Base-by-base conservation (phyloP, 2,329 filamentous ascomycete species). In the Phialophora expanda region DNA sequence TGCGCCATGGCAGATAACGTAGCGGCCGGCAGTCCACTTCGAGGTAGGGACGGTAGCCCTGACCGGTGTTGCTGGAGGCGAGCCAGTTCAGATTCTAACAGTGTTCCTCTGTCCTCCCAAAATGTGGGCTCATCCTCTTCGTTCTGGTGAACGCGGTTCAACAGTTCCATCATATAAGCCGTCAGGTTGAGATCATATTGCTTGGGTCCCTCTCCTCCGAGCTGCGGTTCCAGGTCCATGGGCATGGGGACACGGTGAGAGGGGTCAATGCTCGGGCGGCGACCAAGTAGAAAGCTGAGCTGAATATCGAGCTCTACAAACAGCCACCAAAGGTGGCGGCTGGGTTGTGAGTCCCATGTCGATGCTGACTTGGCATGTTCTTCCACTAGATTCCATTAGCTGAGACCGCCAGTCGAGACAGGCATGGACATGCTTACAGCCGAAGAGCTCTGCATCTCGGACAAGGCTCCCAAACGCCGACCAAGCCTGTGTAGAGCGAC, bases 281-380 rank as follows among this genome's bases (percentile, higher is more conserved):
- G 69, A 55, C 69, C 69, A 24, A 70, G 57, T 8, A 70, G 41
- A 58, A 68, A 66, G 24, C 66, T 70, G 30, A 70, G 60, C 30
- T 65, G 59, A 28, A 50, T 46, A 17, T 70, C 69, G 26, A 70
- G 64, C 20, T 68, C 66, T 7, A 66, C 44, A 8, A 70, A 53
- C 3, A 67, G 64, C 69, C 69, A 69, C 62, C 66, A 70, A 17
- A 70, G 57, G 11, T 63, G 62, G 8, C 69, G 69, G 17, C 65
- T 28, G 50, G 62, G 32, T 46, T 68, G 62, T 14, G 53, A 17
- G 28, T 51, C 20, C 24, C 48, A 5, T 12, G 48, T 26, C 22
- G 24, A 22, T 4, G 48, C 20, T 51, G 48, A 51, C 1, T 22
- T 24, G 12, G 48, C 48, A 30, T 51, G 28, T 11, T 46, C 32